A percentile compares a stretch with the other conserved stretches of the same genome.
phyloP scores from a whole-genome alignment of 2,329 filamentous ascomycete species.

The Phyllachora maydis region DNA sequence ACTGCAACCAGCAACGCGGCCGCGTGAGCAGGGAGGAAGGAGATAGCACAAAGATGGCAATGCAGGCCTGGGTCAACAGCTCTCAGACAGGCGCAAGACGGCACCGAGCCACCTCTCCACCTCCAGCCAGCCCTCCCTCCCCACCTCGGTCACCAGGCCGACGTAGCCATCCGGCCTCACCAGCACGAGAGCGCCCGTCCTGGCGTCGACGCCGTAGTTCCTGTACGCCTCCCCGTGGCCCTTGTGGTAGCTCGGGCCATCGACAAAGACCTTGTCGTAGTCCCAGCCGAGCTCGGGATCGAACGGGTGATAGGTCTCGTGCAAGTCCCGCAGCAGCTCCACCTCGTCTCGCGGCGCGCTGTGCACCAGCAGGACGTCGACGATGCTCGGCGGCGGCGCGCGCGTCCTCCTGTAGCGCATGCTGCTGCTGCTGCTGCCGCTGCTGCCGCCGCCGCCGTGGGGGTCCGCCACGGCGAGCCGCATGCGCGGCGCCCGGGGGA shows the following conservation, averaged over 20 bases:
- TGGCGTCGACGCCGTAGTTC: constrained; percentile 33
- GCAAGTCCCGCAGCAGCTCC: constrained; percentile 26
- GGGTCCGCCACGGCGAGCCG: constrained; percentile 14
- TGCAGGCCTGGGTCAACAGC: too few relatives aligned
- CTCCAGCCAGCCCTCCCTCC: too few relatives aligned
- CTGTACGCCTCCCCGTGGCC: constrained; percentile 28
- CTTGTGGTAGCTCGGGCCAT: constrained; percentile 31
- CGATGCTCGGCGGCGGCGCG: too few relatives aligned
- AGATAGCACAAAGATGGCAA: too few relatives aligned
- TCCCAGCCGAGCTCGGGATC: constrained; percentile 26
- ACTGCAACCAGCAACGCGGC: too few relatives aligned
- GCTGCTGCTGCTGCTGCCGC: too few relatives aligned
- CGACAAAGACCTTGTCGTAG: constrained; percentile 34
- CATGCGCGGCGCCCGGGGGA: constrained; percentile 19
- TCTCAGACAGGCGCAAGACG: too few relatives aligned
- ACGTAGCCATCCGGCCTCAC: constrained; percentile 51
- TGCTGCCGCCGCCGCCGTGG: constrained; percentile 6
- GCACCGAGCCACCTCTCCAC: too few relatives aligned
- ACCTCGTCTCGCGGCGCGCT: constrained; percentile 23
- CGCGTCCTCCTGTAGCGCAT: constrained; percentile 5
- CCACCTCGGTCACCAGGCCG: constrained; percentile 16
- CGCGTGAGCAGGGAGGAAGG: too few relatives aligned
- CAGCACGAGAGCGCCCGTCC: constrained; percentile 34
- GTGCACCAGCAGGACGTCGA: constrained; percentile 43
- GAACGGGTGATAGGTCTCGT: constrained; percentile 24